These are phyloP conservation scores for Bombardia bombarda DNA, from an alignment of 495 filamentous ascomycete genomes.

Conservation along the genomic window DNA sequence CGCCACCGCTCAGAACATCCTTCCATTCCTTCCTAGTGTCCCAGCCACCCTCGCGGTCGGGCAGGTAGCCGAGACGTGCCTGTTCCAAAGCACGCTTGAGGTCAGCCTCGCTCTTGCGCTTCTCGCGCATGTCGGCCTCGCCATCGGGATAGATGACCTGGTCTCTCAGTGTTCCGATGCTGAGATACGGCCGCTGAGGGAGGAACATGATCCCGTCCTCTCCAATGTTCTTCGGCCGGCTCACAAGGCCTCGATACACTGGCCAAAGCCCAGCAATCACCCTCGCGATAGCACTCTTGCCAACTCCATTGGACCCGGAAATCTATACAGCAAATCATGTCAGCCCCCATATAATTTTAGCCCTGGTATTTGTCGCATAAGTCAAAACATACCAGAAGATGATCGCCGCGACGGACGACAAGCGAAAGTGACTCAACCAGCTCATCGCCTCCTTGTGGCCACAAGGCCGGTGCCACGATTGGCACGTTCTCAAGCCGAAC, in stretches of 20 bases:
- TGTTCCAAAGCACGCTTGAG: slow-evolving; percentile 71
- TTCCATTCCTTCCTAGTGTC: slow-evolving; percentile 97
- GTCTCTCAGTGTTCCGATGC: slow-evolving; percentile 89
- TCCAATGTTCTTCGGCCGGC: slow-evolving; percentile 69
- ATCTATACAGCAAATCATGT: slow-evolving; percentile 37
- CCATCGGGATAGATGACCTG: slow-evolving; percentile 98
- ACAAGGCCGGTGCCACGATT: slow-evolving; percentile 77
- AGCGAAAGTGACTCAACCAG: slow-evolving; percentile 82
- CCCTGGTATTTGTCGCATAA: not conserved
- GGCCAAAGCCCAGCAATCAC: slow-evolving; percentile 94
- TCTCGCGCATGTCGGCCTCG: slow-evolving; percentile 85
- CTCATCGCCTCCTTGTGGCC: slow-evolving; percentile 80
- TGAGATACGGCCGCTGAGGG: slow-evolving; percentile 88
- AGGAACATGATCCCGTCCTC: slow-evolving; percentile 96
- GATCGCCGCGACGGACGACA: slow-evolving; percentile 81
- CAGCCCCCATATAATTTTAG: not conserved
- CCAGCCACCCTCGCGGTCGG: slow-evolving; percentile 91
- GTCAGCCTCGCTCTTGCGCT: slow-evolving; percentile 63
- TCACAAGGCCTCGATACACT: slow-evolving; percentile 83
- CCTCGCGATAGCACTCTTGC: slow-evolving; percentile 84
- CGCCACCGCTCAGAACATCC: slow-evolving; percentile 91
- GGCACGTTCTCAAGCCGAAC: slow-evolving; percentile 91
- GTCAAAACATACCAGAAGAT: slow-evolving; percentile 53
- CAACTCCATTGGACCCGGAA: slow-evolving; percentile 90
- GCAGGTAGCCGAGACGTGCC: slow-evolving; percentile 80